phyloP scores from a whole-genome alignment of 2,329 filamentous ascomycete species.

The Monilinia polystroma region DNA sequence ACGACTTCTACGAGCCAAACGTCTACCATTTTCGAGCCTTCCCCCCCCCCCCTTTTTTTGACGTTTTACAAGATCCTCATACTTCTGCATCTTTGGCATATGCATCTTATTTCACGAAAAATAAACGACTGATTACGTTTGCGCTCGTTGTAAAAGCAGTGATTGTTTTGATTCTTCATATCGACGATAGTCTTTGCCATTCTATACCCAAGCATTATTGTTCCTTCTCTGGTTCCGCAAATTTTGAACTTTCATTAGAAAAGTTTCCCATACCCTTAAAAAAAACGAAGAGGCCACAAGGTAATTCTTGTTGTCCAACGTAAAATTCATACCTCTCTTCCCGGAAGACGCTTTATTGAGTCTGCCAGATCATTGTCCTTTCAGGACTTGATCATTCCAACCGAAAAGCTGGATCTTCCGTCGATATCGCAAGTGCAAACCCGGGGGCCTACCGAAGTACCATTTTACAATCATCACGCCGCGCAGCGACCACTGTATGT shows the following conservation, averaged over 20 bases:
- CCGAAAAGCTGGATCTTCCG: conserved; percentile 93
- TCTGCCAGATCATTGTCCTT: conserved; percentile 36
- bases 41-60: conserved; percentile 22
- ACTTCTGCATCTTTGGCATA: conserved; percentile 28
- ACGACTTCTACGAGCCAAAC: conserved; percentile 48
- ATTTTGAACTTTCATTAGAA: neutral
- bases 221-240: conserved; percentile 3
- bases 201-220: conserved; percentile 29
- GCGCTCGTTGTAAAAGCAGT: conserved; percentile 34
- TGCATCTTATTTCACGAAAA: conserved; percentile 37
- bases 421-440: conserved; percentile 80
- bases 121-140: conserved; percentile 33
- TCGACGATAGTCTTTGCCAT: conserved; percentile 22
- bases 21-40: conserved; percentile 37
- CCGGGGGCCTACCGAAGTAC: conserved; percentile 70
- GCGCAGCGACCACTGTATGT: conserved; percentile 63
- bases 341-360: conserved; percentile 33
- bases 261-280: conserved; percentile 9
- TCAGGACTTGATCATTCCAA: conserved; percentile 45
- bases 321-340: conserved; percentile 8
- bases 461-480: conserved; percentile 68
- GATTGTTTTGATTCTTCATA: conserved; percentile 21
- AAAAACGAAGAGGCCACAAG: conserved; percentile 21
- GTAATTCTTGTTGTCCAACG: conserved; percentile 21
- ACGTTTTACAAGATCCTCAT: conserved; percentile 36